phyloP scores from a whole-genome alignment of 2,329 filamentous ascomycete species.

The Sclerotiophoma versabilis region DNA sequence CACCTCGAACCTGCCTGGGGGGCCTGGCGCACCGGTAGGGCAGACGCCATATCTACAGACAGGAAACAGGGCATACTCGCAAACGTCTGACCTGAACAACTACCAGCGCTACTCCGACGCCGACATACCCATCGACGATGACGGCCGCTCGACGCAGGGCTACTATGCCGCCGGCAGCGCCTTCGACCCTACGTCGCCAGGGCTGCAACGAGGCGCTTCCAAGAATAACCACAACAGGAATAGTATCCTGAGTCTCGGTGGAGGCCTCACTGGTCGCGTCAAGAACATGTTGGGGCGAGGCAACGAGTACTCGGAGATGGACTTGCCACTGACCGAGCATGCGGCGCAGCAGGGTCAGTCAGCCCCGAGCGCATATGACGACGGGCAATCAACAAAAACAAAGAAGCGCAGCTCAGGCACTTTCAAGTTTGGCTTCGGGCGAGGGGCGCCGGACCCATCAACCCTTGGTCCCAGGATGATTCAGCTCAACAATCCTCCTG shows the following conservation, averaged over 20 bases:
- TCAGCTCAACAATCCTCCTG: constrained; percentile 93
- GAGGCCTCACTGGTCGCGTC: constrained; percentile 83
- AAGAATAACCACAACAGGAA: constrained; percentile 76
- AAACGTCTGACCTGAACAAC: constrained; percentile 83
- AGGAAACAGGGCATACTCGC: constrained; percentile 63
- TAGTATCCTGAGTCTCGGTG: constrained; percentile 85
- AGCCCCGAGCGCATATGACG: constrained; percentile 51
- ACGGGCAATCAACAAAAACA: constrained; percentile 31
- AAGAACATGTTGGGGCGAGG: constrained; percentile 93
- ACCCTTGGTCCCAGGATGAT: constrained; percentile 92
- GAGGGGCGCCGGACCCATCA: constrained; percentile 84
- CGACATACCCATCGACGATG: constrained; percentile 83
- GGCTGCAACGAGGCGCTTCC: constrained; percentile 56
- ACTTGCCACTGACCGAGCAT: constrained; percentile 88
- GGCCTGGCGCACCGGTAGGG: constrained; percentile 51
- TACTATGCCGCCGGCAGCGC: constrained; percentile 76
- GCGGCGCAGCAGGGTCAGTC: constrained; percentile 57
- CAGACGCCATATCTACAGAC: constrained; percentile 46
- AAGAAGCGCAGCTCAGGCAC: constrained; percentile 60
- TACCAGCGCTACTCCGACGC: constrained; percentile 92
- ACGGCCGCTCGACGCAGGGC: constrained; percentile 73
- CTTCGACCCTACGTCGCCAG: constrained; percentile 62
- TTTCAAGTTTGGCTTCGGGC: constrained; percentile 93
- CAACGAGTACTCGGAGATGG: constrained; percentile 93
- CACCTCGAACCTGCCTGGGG: constrained; percentile 52